Percentiles rank a stretch among this genome's conserved stretches.
Conservation (phyloP, 768 basidiomycete genomes). For the Xerocomellus dryophilus region DNA sequence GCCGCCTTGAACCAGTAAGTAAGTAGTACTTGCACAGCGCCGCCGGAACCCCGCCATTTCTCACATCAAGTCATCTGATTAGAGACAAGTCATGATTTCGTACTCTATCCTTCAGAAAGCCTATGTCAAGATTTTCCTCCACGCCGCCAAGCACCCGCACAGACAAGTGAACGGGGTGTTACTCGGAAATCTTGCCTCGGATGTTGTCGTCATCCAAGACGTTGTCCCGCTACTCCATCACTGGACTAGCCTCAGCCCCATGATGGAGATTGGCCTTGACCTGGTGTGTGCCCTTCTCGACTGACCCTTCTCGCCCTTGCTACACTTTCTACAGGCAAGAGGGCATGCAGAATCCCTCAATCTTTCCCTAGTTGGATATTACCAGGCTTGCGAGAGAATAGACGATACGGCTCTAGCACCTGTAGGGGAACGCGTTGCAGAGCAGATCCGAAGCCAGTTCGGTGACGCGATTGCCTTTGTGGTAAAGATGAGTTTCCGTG, state of each 20-base stretch:
- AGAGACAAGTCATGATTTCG: conserved; percentile 24
- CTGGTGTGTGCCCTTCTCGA: conserved; percentile 44
- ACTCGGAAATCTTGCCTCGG: conserved; percentile 48
- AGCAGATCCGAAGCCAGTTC: conserved; percentile 53
- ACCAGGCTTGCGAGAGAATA: conserved; percentile 66
- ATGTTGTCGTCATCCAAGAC: conserved; percentile 53
- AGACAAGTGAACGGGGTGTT: conserved; percentile 73
- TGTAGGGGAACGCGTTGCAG: conserved; percentile 61
- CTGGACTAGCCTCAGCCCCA: conserved; percentile 80
- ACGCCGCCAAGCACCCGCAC: conserved; percentile 79
- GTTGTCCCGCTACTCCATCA: conserved; percentile 78
- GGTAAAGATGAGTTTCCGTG: conserved; percentile 39
- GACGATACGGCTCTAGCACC: conserved; percentile 61
- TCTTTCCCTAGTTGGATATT: conserved; percentile 65
- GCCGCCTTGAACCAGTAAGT: too few species aligned
- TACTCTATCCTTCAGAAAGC: conserved; percentile 60
- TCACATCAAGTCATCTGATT: neutral
- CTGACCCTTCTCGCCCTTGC: neutral
- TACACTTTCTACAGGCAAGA: conserved; percentile 43
- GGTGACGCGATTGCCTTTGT: conserved; percentile 65
- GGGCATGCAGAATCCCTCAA: conserved; percentile 55
- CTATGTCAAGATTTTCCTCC: conserved; percentile 72
- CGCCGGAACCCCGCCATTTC: too few species aligned
- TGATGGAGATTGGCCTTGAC: conserved; percentile 84
- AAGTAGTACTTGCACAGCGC: too few species aligned